Evolutionary conservation across 1,284 basidiomycete genomes (phyloP), one percentile per base, ranked within the genome.

Genomic region (Cutaneotrichosporon cyanovorans): DNA sequence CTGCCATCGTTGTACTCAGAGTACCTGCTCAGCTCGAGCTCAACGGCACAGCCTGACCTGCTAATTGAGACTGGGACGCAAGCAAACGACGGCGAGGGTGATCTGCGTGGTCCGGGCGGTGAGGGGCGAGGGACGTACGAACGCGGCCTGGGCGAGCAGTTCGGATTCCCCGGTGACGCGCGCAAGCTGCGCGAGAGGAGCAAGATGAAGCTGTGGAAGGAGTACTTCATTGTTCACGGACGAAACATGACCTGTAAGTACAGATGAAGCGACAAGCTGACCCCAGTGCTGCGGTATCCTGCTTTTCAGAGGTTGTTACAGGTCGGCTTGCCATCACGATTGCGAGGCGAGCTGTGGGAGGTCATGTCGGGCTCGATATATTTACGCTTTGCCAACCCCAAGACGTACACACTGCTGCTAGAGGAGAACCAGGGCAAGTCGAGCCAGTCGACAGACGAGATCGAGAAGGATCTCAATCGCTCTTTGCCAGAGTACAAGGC

Each of bases 271-370:
- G 2, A 23, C 14, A 2, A 15, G 33, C 45, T 43, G 23, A 52
- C 85, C 11, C 85, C 87, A 23, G 79, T 97, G n/a, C 76, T 98
- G 30, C 84, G 93, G 36, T 98, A 97, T 68, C 95, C 95, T 0
- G 87, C 95, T 67, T 93, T 91, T 67, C 93, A 92, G 33, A 83
- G 95, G 18, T 80, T 99, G 15, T 84, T 98, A 2, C 95, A 97
- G 74, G 95, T 98, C 46, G 95, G 95, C 45, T 77, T 99, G 8
- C 95, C 95, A 0, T 96, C 95, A 62, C 79, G 89, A 19, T 78
- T 99, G 10, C 82, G 95, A 32, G 95, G 95, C 14, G 95, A 98
- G 70, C 85, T 98, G 72, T 99, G 95, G 95, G 95, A 99, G 72
- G 85, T 91, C 1, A 80, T 96, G 22, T 93, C 90, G 7, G 95